These are phyloP conservation scores for Trichoderma virens DNA, from an alignment of 495 filamentous ascomycete species.

Conservation along the genomic window DNA sequence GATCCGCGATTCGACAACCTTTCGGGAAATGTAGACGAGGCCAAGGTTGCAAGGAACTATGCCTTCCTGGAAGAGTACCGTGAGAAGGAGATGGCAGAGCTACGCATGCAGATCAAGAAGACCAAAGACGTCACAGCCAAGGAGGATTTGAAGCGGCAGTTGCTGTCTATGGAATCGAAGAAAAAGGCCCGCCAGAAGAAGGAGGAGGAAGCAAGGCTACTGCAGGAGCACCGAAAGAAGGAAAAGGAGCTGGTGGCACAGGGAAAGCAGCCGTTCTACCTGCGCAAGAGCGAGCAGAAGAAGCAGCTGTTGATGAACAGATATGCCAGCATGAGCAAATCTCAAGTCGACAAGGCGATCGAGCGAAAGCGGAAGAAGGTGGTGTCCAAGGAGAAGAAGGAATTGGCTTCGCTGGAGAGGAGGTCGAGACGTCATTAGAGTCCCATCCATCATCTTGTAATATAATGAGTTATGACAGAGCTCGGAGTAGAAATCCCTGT, in stretches of 20 bases:
- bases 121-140: slow-evolving; percentile 54
- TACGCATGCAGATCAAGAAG: slow-evolving; percentile 57
- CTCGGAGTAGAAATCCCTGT: too few species aligned
- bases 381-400: slow-evolving; percentile 69
- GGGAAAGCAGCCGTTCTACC: slow-evolving; percentile 88
- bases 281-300: slow-evolving; percentile 88
- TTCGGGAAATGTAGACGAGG: slow-evolving; percentile 37
- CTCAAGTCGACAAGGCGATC: slow-evolving; percentile 70
- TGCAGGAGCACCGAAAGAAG: slow-evolving; percentile 63
- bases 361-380: slow-evolving; percentile 82
- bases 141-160: slow-evolving; percentile 57
- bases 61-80: slow-evolving; percentile 81
- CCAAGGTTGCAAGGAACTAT: slow-evolving; percentile 59
- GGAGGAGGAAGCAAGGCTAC: slow-evolving; percentile 55
- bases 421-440: background rate
- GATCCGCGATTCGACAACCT: slow-evolving; percentile 74
- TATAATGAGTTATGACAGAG: slow-evolving; percentile 10
- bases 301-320: slow-evolving; percentile 69
- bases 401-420: slow-evolving; percentile 51
- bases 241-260: slow-evolving; percentile 77
- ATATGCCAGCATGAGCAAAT: slow-evolving; percentile 70
- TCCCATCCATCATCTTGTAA: too few species aligned
- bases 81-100: slow-evolving; percentile 63
- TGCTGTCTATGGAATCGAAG: slow-evolving; percentile 60
- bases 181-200: slow-evolving; percentile 60